Evolutionary conservation across 768 basidiomycete genomes (phyloP), one percentile per base, ranked within the genome.

Genomic region (Agaricus blazei): DNA sequence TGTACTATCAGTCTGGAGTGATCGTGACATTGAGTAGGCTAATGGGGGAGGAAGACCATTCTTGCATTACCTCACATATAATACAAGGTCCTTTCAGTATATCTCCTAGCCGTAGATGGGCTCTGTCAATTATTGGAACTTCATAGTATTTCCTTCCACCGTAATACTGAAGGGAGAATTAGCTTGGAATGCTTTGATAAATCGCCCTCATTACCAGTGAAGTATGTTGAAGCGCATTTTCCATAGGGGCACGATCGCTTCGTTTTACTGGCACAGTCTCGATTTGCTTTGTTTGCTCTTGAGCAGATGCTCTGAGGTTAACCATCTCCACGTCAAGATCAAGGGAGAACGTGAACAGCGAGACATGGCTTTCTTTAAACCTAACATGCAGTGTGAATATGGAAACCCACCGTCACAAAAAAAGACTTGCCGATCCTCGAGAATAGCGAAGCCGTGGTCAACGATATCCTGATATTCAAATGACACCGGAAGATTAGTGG

Each of bases 101-200:
- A 56, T 68, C 63, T 14, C 65, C 64, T 28, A 58, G 52, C 19
- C 59, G 41, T 8, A 68, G 60, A 28, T 24, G 36, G n/a, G 59
- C 58, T 19, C 67, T 60, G 12, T 68, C 65, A 54, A 58, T 64
- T 31, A 68, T 64, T 9, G 67, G 63, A 27, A 65, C 67, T 23
- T 61, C 50, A 4, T 49, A 43, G 43, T 63, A 65, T 9, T 45
- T 56, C 27, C 44, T 36, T 4, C 63, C 62, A 8, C 60, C 58
- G 54, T 62, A 65, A 50, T 62, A 64, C 56, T 64, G 12, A 23
- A 3, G n/a, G 9, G n/a, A 11, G 23, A 40, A 24, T 44, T 3
- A 49, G 24, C 28, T 11, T 2, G 12, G 3, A 15, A 24, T 26
- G 4, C 12, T 12, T n/a, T 8, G 6, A 15, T 19, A 15, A 29